A percentile compares a stretch with the other conserved stretches of the same genome.
Evolutionary conservation across 2,329 filamentous ascomycete genomes (phyloP).

Genomic region (Aurifilum marmelostoma): DNA sequence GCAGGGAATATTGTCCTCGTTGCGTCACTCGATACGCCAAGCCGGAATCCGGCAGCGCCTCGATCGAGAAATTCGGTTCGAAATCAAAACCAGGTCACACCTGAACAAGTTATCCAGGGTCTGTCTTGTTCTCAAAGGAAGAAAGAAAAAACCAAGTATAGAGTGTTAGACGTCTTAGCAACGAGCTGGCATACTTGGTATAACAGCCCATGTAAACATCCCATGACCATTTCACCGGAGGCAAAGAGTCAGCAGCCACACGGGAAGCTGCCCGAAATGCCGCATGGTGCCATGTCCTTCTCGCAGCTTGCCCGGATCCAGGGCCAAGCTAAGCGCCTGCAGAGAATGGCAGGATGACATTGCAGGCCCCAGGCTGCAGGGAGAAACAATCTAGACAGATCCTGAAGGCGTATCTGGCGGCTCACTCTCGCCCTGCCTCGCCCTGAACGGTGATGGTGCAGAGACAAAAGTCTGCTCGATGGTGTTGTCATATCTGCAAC

Average conservation of each 20-base stretch:
- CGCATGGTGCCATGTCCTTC: background rate
- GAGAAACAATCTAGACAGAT: background rate
- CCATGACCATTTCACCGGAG: background rate
- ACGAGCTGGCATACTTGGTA: background rate
- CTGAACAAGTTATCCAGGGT: background rate
- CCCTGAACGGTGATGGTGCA: background rate
- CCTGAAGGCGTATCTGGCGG: background rate
- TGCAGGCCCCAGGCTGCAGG: background rate
- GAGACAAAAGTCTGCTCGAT: background rate
- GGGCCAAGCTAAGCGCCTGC: background rate
- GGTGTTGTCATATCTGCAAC: background rate
- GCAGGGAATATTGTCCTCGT: too few relatives aligned
- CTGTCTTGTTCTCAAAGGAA: background rate
- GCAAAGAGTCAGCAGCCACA: background rate
- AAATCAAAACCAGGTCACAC: too few relatives aligned
- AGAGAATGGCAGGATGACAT: background rate
- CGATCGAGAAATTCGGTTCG: too few relatives aligned
- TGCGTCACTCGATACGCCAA: too few relatives aligned
- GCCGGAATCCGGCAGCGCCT: too few relatives aligned
- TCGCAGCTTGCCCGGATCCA: background rate
- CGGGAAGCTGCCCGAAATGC: background rate
- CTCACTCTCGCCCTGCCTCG: background rate
- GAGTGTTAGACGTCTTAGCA: too few relatives aligned
- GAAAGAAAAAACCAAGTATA: background rate
- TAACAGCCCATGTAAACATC: too few relatives aligned